Evolutionary conservation across 495 filamentous ascomycete species (phyloP).

Genomic region (Neurospora sp.): DNA sequence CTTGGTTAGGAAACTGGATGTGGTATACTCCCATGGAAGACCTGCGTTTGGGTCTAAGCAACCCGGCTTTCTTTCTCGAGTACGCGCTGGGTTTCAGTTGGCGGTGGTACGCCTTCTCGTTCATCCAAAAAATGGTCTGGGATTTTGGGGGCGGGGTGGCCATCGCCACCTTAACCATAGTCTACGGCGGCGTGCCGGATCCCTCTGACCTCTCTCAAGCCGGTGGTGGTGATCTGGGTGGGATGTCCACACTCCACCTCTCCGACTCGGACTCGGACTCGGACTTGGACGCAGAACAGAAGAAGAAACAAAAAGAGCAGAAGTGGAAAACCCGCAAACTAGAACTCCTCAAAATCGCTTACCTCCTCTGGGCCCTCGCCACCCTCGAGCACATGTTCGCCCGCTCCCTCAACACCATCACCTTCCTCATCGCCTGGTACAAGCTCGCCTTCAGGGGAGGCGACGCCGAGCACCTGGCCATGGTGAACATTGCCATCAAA

Average conservation of each 20-base stretch:
- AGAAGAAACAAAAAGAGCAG: too few species aligned
- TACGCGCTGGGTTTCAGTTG: conserved; percentile 6
- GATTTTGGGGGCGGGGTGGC: not conserved
- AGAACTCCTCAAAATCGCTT: conserved; percentile 1
- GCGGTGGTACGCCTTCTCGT: not conserved
- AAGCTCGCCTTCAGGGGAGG: conserved; percentile 3
- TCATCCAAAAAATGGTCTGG: conserved; percentile 1
- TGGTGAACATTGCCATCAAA: not conserved
- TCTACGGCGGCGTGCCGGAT: accelerated
- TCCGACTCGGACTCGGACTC: not conserved
- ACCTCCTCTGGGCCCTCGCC: conserved; percentile 11
- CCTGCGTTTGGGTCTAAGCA: conserved; percentile 10
- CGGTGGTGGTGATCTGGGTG: not conserved
- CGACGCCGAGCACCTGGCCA: conserved; percentile 4
- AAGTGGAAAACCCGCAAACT: not conserved
- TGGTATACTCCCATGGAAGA: conserved; percentile 15
- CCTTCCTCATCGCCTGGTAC: conserved; percentile 9
- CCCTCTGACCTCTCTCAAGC: too few species aligned
- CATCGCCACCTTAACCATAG: not conserved
- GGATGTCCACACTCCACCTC: not conserved
- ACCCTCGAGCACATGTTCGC: conserved; percentile 14
- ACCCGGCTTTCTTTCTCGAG: conserved; percentile 16
- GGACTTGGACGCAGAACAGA: too few species aligned
- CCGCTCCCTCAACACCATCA: conserved; percentile 4
- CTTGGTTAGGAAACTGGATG: conserved; percentile 7